Base-by-base conservation (phyloP, 2,329 filamentous ascomycete genomes). In the Akanthomyces uredinophilus region DNA sequence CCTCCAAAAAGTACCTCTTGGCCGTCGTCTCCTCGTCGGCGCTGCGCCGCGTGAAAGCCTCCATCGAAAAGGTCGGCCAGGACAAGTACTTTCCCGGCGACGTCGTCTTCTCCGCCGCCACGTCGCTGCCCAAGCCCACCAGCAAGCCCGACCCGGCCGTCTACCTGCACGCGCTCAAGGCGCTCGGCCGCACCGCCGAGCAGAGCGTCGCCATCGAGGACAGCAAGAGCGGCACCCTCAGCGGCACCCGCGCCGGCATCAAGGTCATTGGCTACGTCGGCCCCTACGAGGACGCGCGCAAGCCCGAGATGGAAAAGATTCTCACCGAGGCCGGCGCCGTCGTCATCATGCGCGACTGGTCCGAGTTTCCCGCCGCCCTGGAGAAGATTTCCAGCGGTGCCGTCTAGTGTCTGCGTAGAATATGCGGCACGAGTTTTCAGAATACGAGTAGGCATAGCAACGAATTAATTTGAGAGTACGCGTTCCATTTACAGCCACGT, bases 111-210 rank as follows among this genome's bases (percentile, higher is more conserved):
- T 91, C 87, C 50, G 92, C 92, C 61, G 91, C 91, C 62, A 91
- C 87, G 37, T 91, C 87, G 63, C 83, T 96, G 68, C 79, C 84
- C 62, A 85, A 81, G 71, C 92, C 92, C n/a, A 93, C 91, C 61
- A 90, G 87, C 75, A 96, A 96, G 84, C 92, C 92, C 18, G 90
- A 96, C 76, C 92, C 93, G 20, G 90, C 91, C 67, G 89, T 96
- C 77, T 96, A 96, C 79, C 77, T 92, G 66, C 83, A 88, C 74
- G 90, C 92, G 24, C 84, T 92, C 72, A 78, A 92, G 76, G 78
- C 85, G 72, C 82, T 96, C 57, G 88, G 88, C 65, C 89, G 89
- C 77, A 84, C 83, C 69, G 79, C 91, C 1, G 79, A 79, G 52
- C 88, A 96, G 80, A 87, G 84, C 67, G 82, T 96, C 37, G 90